Evolutionary conservation across 1,139 yeast species (phyloP).

Genomic region (Pichia sp.): DNA sequence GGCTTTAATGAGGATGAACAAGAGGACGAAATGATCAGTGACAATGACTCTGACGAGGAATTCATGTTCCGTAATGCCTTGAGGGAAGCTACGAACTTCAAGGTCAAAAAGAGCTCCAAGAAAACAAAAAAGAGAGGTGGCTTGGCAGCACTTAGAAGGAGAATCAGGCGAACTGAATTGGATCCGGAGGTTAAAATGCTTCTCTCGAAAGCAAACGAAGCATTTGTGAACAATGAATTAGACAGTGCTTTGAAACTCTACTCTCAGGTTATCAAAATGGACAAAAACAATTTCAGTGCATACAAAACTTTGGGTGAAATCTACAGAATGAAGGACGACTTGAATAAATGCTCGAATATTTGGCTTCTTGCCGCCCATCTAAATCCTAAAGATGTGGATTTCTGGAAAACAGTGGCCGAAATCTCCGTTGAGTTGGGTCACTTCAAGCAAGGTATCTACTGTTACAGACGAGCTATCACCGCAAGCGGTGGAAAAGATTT

Average conservation of each 20-base stretch:
- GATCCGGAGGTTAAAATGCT: conserved; percentile 69
- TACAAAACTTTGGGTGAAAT: conserved; percentile 85
- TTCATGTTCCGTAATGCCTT: conserved; percentile 56
- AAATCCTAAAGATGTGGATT: conserved; percentile 69
- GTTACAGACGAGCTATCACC: conserved; percentile 70
- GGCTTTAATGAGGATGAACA: conserved; percentile 28
- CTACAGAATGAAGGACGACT: conserved; percentile 61
- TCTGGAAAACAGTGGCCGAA: conserved; percentile 84
- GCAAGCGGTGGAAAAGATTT: conserved; percentile 51
- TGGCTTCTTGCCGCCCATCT: conserved; percentile 84
- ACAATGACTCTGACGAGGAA: conserved; percentile 39
- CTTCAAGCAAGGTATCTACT: conserved; percentile 74
- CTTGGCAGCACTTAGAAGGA: conserved; percentile 33
- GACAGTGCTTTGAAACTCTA: conserved; percentile 63
- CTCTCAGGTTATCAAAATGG: conserved; percentile 70
- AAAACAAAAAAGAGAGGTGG: conserved; percentile 29
- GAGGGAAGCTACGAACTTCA: conserved; percentile 59
- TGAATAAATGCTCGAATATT: conserved; percentile 70
- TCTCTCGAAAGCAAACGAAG: conserved; percentile 72
- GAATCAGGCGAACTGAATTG: conserved; percentile 43
- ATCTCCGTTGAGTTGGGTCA: conserved; percentile 69
- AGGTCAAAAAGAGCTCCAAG: conserved; percentile 39
- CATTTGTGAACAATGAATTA: conserved; percentile 63
- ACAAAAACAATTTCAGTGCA: conserved; percentile 75
- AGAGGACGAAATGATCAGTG: conserved; percentile 29